Evolutionary conservation across 2,329 filamentous ascomycete genomes (phyloP), one percentile per base, ranked within the genome.

Genomic region (Xylaria sp.): DNA sequence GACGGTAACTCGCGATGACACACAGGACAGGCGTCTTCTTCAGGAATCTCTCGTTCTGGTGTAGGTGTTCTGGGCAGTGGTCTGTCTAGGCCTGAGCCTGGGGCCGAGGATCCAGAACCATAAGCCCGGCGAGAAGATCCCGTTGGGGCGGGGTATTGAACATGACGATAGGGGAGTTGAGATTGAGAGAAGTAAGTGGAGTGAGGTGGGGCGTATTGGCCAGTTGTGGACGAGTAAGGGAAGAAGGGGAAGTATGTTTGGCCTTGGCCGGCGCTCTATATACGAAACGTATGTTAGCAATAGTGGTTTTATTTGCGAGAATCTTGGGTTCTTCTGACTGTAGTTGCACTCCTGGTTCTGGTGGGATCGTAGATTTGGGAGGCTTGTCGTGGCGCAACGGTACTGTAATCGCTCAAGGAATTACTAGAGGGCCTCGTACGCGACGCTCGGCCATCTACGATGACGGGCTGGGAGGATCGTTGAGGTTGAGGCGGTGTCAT

Each of bases 11-110:
- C 91, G 46, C 84, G 81, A 75, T 92, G 91, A 74, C 92, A 95
- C 54, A 94, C 87, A 0, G 92, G 92, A 70, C 92, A 95, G 75
- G 93, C 91, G 76, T 94, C 92, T 76, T 94, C 92, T 77, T 94
- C 92, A 6, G 85, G 83, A 75, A 87, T 84, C 65, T 86, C 87
- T 1, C 82, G 84, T 18, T 63, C 62, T n/a, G 62, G 58, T 12
- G 51, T 51, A 12, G 83, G 84, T 3, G 81, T 83, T 32, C 41
- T 63, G 8, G 78, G 79, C 0, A 78, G 69, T 8, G 77, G 77
- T 23, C 77, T 69, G 52, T 78, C 74, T 52, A 73, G 72, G 81
- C 83, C 46, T 80, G 76, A 34, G 79, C 81, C 28, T 80, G 82
- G 48, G 79, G 82, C 74, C 13, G 78, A 77, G 18, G 76, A 75